Conservation (phyloP, 2,329 filamentous ascomycete species). For the Colletotrichum melonis region DNA sequence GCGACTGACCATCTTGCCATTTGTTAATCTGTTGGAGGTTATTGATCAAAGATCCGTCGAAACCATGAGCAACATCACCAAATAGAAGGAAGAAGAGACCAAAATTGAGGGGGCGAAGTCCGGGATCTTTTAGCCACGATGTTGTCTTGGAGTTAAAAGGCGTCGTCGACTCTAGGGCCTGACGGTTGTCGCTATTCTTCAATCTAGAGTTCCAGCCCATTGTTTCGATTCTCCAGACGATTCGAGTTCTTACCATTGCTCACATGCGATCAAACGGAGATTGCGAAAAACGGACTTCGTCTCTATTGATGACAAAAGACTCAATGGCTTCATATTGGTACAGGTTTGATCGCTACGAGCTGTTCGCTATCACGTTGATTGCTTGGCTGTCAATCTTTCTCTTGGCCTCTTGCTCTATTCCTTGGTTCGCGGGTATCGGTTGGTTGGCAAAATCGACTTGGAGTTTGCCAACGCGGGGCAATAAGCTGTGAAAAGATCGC, state of each 20-base stretch:
- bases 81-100: slow-evolving; percentile 47
- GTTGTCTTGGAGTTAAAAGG: slow-evolving; percentile 20
- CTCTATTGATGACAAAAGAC: no score
- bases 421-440: not conserved
- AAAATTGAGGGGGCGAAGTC: slow-evolving; percentile 27
- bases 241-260: no score
- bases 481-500: not conserved
- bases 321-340: no score
- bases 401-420: not conserved
- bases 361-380: not conserved
- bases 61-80: slow-evolving; percentile 56
- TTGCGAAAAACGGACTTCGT: no score
- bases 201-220: slow-evolving; percentile 26
- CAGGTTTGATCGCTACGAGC: no score
- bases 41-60: slow-evolving; percentile 63
- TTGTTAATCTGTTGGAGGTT: slow-evolving; percentile 54
- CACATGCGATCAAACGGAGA: no score
- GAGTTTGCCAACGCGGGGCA: not conserved
- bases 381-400: not conserved
- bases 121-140: slow-evolving; percentile 15
- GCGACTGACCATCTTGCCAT: slow-evolving; percentile 50
- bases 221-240: not conserved
- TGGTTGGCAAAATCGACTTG: slow-evolving; percentile 14
- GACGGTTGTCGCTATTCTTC: slow-evolving; percentile 20
- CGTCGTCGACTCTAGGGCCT: slow-evolving; percentile 27